Percentiles rank a stretch among this genome's conserved stretches.
These are phyloP conservation scores for Fusarium albosuccineum DNA, from an alignment of 2,329 filamentous ascomycete genomes.

Conservation along the genomic window DNA sequence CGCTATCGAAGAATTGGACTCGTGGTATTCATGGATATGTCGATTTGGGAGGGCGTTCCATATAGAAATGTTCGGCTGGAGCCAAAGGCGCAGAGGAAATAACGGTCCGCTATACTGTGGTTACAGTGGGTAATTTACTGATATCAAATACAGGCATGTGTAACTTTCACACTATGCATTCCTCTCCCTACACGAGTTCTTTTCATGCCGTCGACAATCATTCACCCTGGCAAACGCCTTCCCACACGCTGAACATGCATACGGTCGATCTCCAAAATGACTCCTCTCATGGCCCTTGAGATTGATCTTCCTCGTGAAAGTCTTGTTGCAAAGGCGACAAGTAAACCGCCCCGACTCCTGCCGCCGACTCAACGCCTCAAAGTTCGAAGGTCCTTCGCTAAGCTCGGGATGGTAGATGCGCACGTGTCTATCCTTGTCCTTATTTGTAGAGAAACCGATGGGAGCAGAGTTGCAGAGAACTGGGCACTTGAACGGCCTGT, in stretches of 20 bases:
- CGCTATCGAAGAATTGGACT: not conserved
- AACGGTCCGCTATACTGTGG: too few species aligned
- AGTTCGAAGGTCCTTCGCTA: not conserved
- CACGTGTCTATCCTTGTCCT: slow-evolving; percentile 50
- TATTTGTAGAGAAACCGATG: slow-evolving; percentile 57
- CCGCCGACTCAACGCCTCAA: not conserved
- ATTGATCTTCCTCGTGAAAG: slow-evolving; percentile 54
- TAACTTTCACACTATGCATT: not conserved
- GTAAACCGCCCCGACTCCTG: slow-evolving; percentile 17
- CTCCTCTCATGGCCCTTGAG: slow-evolving; percentile 52
- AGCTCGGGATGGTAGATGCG: slow-evolving; percentile 17
- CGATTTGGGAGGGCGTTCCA: not conserved
- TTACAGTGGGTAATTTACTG: too few species aligned
- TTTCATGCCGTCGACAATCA: slow-evolving; percentile 52
- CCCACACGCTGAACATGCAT: slow-evolving; percentile 46
- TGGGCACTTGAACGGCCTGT: slow-evolving; percentile 55
- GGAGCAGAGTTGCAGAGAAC: slow-evolving; percentile 48
- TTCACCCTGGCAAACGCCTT: slow-evolving; percentile 51
- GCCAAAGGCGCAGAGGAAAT: not conserved
- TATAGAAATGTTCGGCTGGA: not conserved
- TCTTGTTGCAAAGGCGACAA: slow-evolving; percentile 53
- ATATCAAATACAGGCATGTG: too few species aligned
- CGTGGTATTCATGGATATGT: not conserved
- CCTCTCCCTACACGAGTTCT: slow-evolving; percentile 37
- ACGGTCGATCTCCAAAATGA: slow-evolving; percentile 53